Percentiles rank a stretch among this genome's conserved stretches.
These are phyloP conservation scores for Phytophthora rubi DNA, from an alignment of 352 stramenopile genomes.

Conservation along the genomic window DNA sequence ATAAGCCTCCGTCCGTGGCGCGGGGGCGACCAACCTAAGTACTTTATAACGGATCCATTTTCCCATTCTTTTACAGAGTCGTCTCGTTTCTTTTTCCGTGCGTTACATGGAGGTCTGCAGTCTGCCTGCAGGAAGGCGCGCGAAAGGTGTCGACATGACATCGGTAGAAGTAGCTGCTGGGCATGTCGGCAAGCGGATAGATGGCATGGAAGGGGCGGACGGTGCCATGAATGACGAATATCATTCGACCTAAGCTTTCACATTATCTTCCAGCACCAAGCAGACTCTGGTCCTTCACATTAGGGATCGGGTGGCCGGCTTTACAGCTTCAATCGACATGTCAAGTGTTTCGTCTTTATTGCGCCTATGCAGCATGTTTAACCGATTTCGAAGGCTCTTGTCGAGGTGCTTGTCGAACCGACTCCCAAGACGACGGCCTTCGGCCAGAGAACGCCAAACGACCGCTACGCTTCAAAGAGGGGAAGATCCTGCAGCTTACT, in stretches of 20 bases:
- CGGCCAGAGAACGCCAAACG: conserved; percentile 2
- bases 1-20: conserved; percentile 11
- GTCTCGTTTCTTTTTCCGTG: background rate
- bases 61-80: conserved; percentile 8
- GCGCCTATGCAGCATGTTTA: conserved; percentile 33
- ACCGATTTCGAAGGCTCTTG: conserved; percentile 6
- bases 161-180: conserved; percentile 9
- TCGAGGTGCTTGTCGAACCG: background rate
- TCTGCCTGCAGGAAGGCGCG: conserved; percentile 5
- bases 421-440: conserved; percentile 3
- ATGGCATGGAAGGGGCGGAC: conserved; percentile 19
- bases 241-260: background rate
- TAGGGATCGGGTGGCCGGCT: background rate
- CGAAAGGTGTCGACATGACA: conserved; percentile 14
- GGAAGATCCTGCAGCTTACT: conserved; percentile 34
- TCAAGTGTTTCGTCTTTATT: conserved; percentile 37
- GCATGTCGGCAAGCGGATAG: conserved; percentile 5
- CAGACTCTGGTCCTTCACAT: background rate
- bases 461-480: conserved; percentile 18
- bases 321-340: conserved; percentile 4
- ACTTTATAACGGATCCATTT: conserved; percentile 20
- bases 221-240: background rate
- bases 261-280: background rate
- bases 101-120: conserved; percentile 5
- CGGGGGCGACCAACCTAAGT: background rate